phyloP scores from a whole-genome alignment of 495 filamentous ascomycete genomes.

The Emericellopsis terricola region DNA sequence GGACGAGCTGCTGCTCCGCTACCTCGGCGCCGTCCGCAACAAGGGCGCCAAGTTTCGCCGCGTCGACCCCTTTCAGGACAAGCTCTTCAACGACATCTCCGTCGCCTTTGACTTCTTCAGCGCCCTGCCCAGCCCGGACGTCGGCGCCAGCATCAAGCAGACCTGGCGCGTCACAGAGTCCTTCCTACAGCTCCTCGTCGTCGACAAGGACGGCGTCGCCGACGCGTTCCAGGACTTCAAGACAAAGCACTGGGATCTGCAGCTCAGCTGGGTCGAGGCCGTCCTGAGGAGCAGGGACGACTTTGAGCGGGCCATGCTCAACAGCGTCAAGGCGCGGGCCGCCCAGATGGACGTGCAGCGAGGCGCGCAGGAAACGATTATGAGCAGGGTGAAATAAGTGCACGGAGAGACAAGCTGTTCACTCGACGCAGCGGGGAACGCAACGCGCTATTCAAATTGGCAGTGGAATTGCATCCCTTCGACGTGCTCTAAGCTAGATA shows the following conservation, averaged over 20 bases:
- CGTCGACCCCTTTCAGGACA: conserved; percentile 64
- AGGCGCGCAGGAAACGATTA: conserved; percentile 71
- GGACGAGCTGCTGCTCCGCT: conserved; percentile 71
- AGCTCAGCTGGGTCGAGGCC: conserved; percentile 90
- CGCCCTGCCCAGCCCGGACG: conserved; percentile 27
- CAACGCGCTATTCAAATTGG: no score
- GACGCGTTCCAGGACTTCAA: conserved; percentile 73
- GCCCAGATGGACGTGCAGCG: conserved; percentile 65
- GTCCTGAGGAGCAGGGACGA: conserved; percentile 78
- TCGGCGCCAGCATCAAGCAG: conserved; percentile 47
- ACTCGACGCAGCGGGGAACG: neutral
- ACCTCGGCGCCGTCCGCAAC: conserved; percentile 77
- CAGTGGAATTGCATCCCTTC: no score
- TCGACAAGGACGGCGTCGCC: conserved; percentile 55
- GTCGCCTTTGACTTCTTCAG: conserved; percentile 68
- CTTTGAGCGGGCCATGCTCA: conserved; percentile 80
- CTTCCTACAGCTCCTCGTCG: conserved; percentile 54
- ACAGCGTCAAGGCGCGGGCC: conserved; percentile 67
- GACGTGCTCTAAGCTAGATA: no score
- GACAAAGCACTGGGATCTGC: conserved; percentile 78
- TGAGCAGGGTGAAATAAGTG: conserved; percentile 69
- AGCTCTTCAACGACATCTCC: conserved; percentile 76
- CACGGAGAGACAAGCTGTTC: neutral
- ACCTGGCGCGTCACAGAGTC: conserved; percentile 83
- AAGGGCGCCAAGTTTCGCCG: conserved; percentile 78